Evolutionary conservation across 1,139 yeast species (phyloP).

Genomic region (Kodamaea ohmeri): DNA sequence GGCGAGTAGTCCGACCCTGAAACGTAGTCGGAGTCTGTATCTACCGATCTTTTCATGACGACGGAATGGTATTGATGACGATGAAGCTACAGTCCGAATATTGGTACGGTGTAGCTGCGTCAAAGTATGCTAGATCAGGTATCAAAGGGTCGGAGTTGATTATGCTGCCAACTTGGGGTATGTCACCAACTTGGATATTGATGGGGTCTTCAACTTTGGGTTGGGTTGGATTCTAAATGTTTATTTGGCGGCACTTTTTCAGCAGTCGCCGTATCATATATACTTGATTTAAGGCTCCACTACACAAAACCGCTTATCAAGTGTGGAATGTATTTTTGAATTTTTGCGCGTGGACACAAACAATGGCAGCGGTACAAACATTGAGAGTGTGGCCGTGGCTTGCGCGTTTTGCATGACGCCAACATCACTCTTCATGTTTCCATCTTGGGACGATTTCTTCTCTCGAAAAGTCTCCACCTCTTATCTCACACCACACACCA

Average conservation of each 20-base stretch:
- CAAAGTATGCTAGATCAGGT: too few relatives aligned
- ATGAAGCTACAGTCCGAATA: neutral
- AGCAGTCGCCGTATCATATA: too few relatives aligned
- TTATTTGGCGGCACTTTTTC: too few relatives aligned
- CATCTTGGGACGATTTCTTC: neutral
- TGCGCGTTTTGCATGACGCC: neutral
- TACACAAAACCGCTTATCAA: neutral
- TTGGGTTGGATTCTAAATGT: too few relatives aligned
- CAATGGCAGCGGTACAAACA: neutral
- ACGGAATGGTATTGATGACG: neutral
- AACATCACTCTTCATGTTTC: neutral
- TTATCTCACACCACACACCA: neutral
- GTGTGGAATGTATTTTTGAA: neutral
- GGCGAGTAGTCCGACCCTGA: slow-evolving; percentile 3
- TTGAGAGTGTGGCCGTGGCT: neutral
- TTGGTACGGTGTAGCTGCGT: neutral
- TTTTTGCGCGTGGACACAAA: neutral
- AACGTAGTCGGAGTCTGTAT: slow-evolving; percentile 9
- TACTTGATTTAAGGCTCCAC: too few relatives aligned
- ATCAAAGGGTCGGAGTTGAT: too few relatives aligned
- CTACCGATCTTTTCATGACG: slow-evolving; percentile 13
- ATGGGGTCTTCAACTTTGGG: too few relatives aligned
- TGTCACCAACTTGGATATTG: too few relatives aligned
- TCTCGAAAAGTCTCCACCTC: neutral
- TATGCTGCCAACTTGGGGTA: too few relatives aligned